Base-by-base conservation (phyloP, 495 filamentous ascomycete genomes). In the Cenococcum geophilum region DNA sequence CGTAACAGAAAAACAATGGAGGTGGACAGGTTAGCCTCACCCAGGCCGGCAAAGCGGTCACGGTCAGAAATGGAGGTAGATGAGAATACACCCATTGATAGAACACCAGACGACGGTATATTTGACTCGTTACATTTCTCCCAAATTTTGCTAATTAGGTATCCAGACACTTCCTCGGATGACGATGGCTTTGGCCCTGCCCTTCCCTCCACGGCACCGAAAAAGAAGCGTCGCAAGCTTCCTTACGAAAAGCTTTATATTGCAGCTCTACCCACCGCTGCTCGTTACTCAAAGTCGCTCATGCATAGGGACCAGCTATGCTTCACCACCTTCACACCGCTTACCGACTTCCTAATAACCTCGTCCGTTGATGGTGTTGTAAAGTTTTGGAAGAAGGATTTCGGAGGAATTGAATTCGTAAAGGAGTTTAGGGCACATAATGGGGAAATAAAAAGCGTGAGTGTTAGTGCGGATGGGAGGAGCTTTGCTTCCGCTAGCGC, bases 381-480 rank as follows among this genome's bases (percentile, higher is more conserved):
- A 55, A 97, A 97, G 73, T 99, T 97, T 75, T 99, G 93, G 93
- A 97, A 99, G 79, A 99, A 99, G 76, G 82, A 88, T 62, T 84
- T 83, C 4, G 86, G 87, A 9, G 89, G 89, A 0, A 88, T 97
- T 35, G 93, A 99, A 74, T 97, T 97, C 67, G 91, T 97, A 16
- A 99, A 99, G 75, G 91, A 97, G 77, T 99, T 96, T 76, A 84
- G 85, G 60, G 92, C 91, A 18, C 95, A 97, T 72, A 79, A 79
- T 57, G 89, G 89, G 34, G 92, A 95, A 71, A 91, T 97, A 68
- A 83, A 77, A 35, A 85, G 86, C 40, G 88, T 91, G 32, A 90
- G 84, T 51, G 83, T 87, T 20, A 97, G 92, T 71, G 79, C 85
- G 40, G 93, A 99, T 74, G 93, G 93, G 5, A 82, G 91, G 71